These are phyloP conservation scores for Colletotrichum sp. DNA, from an alignment of 2,329 filamentous ascomycete genomes.

Conservation along the genomic window DNA sequence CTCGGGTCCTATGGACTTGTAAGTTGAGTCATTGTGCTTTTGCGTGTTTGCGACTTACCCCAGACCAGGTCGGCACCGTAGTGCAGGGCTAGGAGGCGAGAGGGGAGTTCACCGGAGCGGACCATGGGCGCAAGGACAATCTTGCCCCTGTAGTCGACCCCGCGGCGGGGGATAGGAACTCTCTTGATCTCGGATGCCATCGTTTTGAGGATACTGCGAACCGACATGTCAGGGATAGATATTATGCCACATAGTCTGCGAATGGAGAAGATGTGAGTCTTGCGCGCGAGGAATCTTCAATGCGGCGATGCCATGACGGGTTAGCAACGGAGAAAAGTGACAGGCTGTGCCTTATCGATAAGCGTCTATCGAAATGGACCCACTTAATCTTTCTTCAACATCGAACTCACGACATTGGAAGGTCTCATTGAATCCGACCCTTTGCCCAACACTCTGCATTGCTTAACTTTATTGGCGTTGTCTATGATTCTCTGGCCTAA, in stretches of 20 bases:
- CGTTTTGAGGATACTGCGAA: constrained; percentile 43
- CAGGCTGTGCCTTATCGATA: constrained; percentile 15
- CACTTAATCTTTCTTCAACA: background rate
- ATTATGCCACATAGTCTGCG: background rate
- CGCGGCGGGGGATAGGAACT: constrained; percentile 84
- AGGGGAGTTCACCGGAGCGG: constrained; percentile 93
- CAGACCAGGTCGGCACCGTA: constrained; percentile 98
- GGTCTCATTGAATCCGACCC: background rate
- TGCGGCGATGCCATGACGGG: constrained; percentile 17
- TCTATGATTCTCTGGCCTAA: background rate
- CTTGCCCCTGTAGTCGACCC: constrained; percentile 93
- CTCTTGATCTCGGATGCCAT: constrained; percentile 67
- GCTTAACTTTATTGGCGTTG: background rate
- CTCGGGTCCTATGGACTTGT: constrained; percentile 71
- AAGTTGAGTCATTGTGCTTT: background rate
- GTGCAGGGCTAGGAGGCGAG: constrained; percentile 84
- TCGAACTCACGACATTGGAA: background rate
- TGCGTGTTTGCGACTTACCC: constrained; percentile 60
- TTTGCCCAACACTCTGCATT: background rate
- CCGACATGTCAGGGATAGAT: constrained; percentile 3
- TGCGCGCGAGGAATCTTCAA: background rate
- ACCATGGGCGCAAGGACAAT: constrained; percentile 98
- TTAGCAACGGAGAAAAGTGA: constrained; percentile 13
- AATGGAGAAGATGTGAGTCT: background rate
- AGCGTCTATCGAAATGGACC: background rate